Evolutionary conservation across 495 filamentous ascomycete genomes (phyloP).

Genomic region (Aspergillus ostianus): DNA sequence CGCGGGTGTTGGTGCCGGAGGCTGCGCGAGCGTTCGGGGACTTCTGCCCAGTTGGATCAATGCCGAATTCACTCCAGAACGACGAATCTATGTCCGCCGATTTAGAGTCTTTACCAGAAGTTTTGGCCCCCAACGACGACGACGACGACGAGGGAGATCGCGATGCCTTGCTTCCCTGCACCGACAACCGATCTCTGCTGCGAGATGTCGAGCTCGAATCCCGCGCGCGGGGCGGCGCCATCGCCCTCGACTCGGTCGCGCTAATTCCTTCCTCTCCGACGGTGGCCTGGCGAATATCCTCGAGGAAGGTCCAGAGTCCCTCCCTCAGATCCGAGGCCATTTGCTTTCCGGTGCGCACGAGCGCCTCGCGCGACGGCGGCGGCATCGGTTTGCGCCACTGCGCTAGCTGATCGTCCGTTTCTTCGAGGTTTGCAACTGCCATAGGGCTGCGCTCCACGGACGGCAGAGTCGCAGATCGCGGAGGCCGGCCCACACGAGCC

Average conservation of each 20-base stretch:
- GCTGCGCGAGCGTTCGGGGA: slow-evolving; percentile 35
- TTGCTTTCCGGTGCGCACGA: slow-evolving; percentile 72
- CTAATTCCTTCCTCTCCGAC: slow-evolving; percentile 86
- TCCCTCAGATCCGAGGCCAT: slow-evolving; percentile 87
- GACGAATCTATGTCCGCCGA: slow-evolving; percentile 45
- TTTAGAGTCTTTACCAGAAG: slow-evolving; percentile 49
- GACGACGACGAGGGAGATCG: slow-evolving; percentile 41
- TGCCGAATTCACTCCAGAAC: slow-evolving; percentile 55
- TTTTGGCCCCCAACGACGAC: slow-evolving; percentile 24
- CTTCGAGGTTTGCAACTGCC: slow-evolving; percentile 23
- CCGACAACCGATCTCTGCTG: slow-evolving; percentile 41
- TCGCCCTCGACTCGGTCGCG: slow-evolving; percentile 47
- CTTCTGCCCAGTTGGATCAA: slow-evolving; percentile 52
- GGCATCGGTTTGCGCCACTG: slow-evolving; percentile 46
- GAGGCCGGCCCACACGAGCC: slow-evolving; percentile 40
- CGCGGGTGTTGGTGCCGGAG: slow-evolving; percentile 35
- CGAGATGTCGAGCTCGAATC: slow-evolving; percentile 35
- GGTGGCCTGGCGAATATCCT: slow-evolving; percentile 91
- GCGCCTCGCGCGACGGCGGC: slow-evolving; percentile 50
- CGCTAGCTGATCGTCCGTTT: slow-evolving; percentile 33
- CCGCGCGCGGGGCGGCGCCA: slow-evolving; percentile 36
- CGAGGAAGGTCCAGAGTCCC: slow-evolving; percentile 94
- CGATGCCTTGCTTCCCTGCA: slow-evolving; percentile 33
- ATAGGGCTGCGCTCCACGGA: slow-evolving; percentile 38
- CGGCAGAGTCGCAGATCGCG: slow-evolving; percentile 47